Evolutionary conservation across 78 protist species (phyloP).

Genomic region (Monocercomonoides exilis): DNA sequence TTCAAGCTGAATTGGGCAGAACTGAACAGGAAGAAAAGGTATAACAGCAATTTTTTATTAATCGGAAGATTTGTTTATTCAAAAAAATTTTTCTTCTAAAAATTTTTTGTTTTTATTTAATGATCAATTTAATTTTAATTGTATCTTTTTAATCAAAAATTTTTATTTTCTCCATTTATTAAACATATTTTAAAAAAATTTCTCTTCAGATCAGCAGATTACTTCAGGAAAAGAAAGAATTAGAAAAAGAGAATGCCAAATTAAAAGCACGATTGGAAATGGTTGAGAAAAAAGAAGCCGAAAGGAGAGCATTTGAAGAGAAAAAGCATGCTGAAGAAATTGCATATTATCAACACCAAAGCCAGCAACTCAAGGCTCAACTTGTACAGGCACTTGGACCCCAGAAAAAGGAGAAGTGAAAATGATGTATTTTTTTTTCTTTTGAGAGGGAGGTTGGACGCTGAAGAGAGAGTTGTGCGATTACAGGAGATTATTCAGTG

Average conservation of each 20-base stretch:
- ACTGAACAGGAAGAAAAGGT: conserved; percentile 12
- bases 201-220: neutral
- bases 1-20: conserved; percentile 26
- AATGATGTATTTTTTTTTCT: too few relatives aligned
- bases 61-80: neutral
- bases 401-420: neutral
- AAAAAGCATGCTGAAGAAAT: conserved; percentile 26
- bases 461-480: too few relatives aligned
- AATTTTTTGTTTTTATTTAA: neutral
- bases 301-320: conserved; percentile 1
- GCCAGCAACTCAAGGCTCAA: conserved; percentile 26
- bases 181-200: neutral
- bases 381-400: conserved; percentile 3
- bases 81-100: too few relatives aligned
- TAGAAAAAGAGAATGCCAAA: neutral
- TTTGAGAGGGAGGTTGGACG: too few relatives aligned
- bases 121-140: neutral
- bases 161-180: neutral
- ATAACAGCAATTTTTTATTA: neutral
- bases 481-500: too few relatives aligned
- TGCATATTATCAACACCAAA: neutral
- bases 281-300: conserved; percentile 18
- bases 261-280: neutral
- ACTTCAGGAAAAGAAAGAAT: neutral
- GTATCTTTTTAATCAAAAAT: neutral